phyloP scores from a whole-genome alignment of 805 yeast species.

The Ogataea polymorpha region DNA sequence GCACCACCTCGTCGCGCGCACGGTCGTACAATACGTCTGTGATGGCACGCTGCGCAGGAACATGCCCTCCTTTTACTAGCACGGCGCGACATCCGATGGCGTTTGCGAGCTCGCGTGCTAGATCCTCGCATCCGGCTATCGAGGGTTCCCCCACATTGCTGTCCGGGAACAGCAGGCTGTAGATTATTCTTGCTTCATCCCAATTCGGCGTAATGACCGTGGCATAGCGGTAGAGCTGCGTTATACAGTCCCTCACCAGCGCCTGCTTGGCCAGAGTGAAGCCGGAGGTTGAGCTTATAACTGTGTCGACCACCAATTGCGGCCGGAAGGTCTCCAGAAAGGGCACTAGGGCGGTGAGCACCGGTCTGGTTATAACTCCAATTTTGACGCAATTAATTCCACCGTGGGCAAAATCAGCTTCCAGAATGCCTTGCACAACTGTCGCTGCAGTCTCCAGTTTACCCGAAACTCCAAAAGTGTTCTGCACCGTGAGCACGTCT shows the following conservation, averaged over 20 bases:
- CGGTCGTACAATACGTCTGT: conserved; percentile 55
- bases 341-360: conserved; percentile 45
- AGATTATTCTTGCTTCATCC: conserved; percentile 51
- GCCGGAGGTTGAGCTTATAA: conserved; percentile 81
- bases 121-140: conserved; percentile 13
- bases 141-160: conserved; percentile 25
- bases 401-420: conserved; percentile 29
- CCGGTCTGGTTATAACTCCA: conserved; percentile 66
- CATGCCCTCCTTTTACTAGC: conserved; percentile 80
- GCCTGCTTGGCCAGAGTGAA: conserved; percentile 47
- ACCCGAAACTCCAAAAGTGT: conserved; percentile 46
- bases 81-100: conserved; percentile 33
- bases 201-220: conserved; percentile 72
- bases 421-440: conserved; percentile 47
- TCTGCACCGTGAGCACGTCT: conserved; percentile 79
- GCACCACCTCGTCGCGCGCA: conserved; percentile 31
- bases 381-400: conserved; percentile 69
- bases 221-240: conserved; percentile 47
- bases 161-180: conserved; percentile 16
- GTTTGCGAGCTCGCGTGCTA: conserved; percentile 40
- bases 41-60: conserved; percentile 42
- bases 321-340: conserved; percentile 32
- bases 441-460: conserved; percentile 42
- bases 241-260: conserved; percentile 27
- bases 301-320: conserved; percentile 69